Evolutionary conservation across 2,329 filamentous ascomycete species (phyloP).

Genomic region (Colletotrichum sansevieriae): DNA sequence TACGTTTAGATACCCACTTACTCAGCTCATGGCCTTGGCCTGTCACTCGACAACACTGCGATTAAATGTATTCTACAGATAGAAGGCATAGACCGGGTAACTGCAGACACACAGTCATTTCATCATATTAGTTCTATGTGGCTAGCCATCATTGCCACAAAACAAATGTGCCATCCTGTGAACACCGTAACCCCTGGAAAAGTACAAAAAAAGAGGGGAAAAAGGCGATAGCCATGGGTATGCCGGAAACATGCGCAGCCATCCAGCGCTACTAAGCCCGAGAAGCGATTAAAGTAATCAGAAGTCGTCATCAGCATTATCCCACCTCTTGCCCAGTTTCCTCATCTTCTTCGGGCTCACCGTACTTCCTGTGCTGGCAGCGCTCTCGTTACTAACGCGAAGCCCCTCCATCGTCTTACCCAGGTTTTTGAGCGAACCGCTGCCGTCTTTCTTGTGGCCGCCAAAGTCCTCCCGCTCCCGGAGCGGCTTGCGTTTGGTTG

Average conservation of each 20-base stretch:
- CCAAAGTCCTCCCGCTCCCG: constrained; percentile 65
- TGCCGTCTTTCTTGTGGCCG: constrained; percentile 44
- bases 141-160: background rate
- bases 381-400: constrained; percentile 57
- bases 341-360: constrained; percentile 68
- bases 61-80: background rate
- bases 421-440: constrained; percentile 52
- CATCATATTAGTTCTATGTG: constrained; percentile 1
- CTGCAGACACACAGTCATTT: constrained; percentile 2
- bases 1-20: constrained; percentile 34
- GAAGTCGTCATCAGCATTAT: constrained; percentile 54
- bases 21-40: background rate
- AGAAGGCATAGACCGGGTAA: constrained; percentile 9
- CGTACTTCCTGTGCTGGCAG: constrained; percentile 46
- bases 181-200: constrained; percentile 17
- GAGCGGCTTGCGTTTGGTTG: constrained; percentile 69
- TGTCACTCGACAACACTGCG: background rate
- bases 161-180: background rate
- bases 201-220: background rate
- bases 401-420: constrained; percentile 65
- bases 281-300: constrained; percentile 9
- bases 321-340: constrained; percentile 65
- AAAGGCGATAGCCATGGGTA: constrained; percentile 28
- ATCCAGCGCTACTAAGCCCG: constrained; percentile 5
- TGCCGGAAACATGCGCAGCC: constrained; percentile 28